Evolutionary conservation across 345 rosid genomes (phyloP).

Genomic region (Ceriops tagal): DNA sequence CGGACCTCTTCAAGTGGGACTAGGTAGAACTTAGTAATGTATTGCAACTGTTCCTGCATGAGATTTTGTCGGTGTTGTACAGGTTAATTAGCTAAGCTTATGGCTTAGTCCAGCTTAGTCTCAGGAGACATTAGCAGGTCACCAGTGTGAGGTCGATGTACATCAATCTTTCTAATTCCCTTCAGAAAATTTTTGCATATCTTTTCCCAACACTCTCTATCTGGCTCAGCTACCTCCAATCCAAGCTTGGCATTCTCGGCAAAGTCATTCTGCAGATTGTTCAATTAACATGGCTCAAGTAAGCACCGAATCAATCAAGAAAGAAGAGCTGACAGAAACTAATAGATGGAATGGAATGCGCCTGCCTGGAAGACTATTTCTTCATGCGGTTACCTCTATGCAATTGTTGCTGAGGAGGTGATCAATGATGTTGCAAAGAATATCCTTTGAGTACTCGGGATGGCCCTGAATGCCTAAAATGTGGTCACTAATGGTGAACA

Average conservation of each 20-base stretch:
- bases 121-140: no score
- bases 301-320: not conserved
- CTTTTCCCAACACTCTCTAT: slow-evolving; percentile 48
- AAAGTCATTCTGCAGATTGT: slow-evolving; percentile 36
- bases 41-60: no score
- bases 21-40: no score
- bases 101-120: no score
- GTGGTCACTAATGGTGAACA: slow-evolving; percentile 54
- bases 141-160: not conserved
- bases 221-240: slow-evolving; percentile 52
- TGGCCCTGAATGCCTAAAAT: slow-evolving; percentile 91
- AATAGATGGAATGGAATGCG: no score
- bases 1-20: no score
- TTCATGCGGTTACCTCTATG: slow-evolving; percentile 44
- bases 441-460: slow-evolving; percentile 85
- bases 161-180: slow-evolving; percentile 7
- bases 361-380: not conserved
- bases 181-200: slow-evolving; percentile 65
- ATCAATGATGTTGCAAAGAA: slow-evolving; percentile 61
- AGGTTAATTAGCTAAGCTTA: no score
- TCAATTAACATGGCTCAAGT: not conserved
- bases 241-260: slow-evolving; percentile 43
- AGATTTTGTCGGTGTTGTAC: no score
- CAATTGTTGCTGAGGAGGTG: slow-evolving; percentile 55
- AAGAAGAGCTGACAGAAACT: no score